phyloP scores from a whole-genome alignment of 768 basidiomycete species.

The Trametes villosa region DNA sequence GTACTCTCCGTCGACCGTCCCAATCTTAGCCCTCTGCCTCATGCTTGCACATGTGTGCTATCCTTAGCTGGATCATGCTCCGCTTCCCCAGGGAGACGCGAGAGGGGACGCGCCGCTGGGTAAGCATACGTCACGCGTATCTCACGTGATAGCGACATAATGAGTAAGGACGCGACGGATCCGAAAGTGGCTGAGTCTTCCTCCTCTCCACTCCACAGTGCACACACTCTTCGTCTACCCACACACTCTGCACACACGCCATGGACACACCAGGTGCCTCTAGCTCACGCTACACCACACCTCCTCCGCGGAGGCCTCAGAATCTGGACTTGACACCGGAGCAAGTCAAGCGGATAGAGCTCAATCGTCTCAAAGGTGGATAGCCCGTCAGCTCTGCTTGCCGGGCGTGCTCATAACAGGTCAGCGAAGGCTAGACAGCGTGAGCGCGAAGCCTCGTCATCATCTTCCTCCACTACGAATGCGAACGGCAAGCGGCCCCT shows the following conservation, averaged over 20 bases:
- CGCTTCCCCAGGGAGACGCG: too few species aligned
- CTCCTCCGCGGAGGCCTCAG: conserved; percentile 38
- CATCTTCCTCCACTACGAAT: conserved; percentile 57
- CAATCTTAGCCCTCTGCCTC: not conserved
- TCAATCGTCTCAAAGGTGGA: conserved; percentile 78
- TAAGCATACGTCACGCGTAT: not conserved
- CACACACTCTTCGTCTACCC: too few species aligned
- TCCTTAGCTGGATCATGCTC: too few species aligned
- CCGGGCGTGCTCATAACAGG: conserved; percentile 1
- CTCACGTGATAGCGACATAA: not conserved
- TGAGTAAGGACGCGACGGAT: conserved; percentile 8
- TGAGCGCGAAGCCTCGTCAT: conserved; percentile 58
- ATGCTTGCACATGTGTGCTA: too few species aligned
- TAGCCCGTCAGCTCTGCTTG: not conserved
- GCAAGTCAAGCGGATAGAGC: conserved; percentile 70
- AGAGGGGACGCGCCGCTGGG: too few species aligned
- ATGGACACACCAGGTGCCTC: conserved; percentile 15
- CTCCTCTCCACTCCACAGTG: not conserved
- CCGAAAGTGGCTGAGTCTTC: conserved; percentile 8
- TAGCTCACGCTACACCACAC: conserved; percentile 36
- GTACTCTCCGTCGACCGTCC: not conserved
- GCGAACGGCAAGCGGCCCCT: conserved; percentile 79
- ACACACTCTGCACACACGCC: too few species aligned
- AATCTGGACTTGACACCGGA: conserved; percentile 57
- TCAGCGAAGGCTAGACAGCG: conserved; percentile 79